Evolutionary conservation across 2,329 filamentous ascomycete genomes (phyloP), one percentile per base, ranked within the genome.

Genomic region (Epicoccum nigrum): DNA sequence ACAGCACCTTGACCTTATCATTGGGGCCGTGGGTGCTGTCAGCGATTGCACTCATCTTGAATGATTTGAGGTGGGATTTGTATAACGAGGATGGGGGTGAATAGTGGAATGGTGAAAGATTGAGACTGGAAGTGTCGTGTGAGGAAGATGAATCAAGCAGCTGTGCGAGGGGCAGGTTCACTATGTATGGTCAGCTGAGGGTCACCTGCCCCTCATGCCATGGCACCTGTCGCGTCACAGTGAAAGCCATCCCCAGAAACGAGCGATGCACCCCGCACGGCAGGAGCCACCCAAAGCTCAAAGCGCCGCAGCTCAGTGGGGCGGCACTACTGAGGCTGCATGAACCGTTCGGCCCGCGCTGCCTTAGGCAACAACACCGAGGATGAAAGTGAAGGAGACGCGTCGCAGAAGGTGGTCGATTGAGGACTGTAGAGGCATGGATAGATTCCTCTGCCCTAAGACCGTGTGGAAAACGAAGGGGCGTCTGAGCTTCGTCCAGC

Each of bases 1-100:
- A 80, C 72, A 86, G 80, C 67, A 85, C 83, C 75, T 84, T 81
- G 77, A 85, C 79, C 70, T 83, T 81, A 75, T 84, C 81, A 74
- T 84, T 79, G 15, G 66, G 68, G 52, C 69, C 69, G 56, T 71
- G 69, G 58, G 63, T 66, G 67, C 63, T 65, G 56, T 69, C 68
- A 53, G 67, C 69, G 63, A 73, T 65, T 70, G 70, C 70, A 73
- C 70, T 73, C 70, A 73, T 73, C 55, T 54, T 73, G 68, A 65
- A 59, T 57, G 64, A 56, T 56, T 50, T 55, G 45, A 37, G 45
- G 39, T 48, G 46, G 52, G 38, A 52, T 54, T 51, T 64, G 43
- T 34, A 50, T 51, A 48, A 48, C 45, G 50, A 51, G 33, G 33
- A 55, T 47, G 56, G 57, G 39, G 54, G 51, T 58, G 54, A 45